Evolutionary conservation across 352 stramenopile genomes (phyloP), one percentile per base, ranked within the genome.

Genomic region (Phytopythium oedochilum): DNA sequence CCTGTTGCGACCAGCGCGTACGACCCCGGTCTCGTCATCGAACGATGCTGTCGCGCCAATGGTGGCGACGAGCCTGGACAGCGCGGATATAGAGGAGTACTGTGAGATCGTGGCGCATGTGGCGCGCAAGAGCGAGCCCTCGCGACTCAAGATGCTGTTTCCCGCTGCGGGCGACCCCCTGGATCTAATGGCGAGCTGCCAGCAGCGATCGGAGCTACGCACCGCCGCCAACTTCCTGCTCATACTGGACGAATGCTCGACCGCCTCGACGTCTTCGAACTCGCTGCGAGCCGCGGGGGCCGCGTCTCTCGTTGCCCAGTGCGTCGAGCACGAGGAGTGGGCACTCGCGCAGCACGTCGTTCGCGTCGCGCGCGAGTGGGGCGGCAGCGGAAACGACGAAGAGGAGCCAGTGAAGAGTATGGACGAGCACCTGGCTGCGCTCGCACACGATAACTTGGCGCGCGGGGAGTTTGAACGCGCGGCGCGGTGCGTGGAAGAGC

Each of bases 61-160:
- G 36, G 36, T 23, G 23, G 8, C 40, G 40, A 12, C 22, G 40
- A 47, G 40, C 25, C 26, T 36, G 5, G 28, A 20, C 25, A 47
- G 6, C 29, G 64, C 64, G 14, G 75, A 89, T 47, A 76, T 88
- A 35, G 81, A 84, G 23, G 82, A 89, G 60, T 94, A 92, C 54
- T 92, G 84, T 29, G 84, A 92, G 57, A 89, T 94, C 35, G 75
- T 94, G 9, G 84, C 84, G 1, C 74, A 94, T 45, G 82, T 94
- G 4, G 84, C 82, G 28, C 80, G 82, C 25, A 94, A 94, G 62
- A 90, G 82, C 55, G 85, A 94, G 50, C 85, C 82, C 6, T 92
- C 83, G 28, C 76, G 85, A 2, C 61, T 92, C 12, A 71, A 76
- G 50, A 6, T 88, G 44, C 55, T 94, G 44, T 94, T 94, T 36